Evolutionary conservation across 2,329 filamentous ascomycete species (phyloP).

Genomic region (Ciborinia camelliae): DNA sequence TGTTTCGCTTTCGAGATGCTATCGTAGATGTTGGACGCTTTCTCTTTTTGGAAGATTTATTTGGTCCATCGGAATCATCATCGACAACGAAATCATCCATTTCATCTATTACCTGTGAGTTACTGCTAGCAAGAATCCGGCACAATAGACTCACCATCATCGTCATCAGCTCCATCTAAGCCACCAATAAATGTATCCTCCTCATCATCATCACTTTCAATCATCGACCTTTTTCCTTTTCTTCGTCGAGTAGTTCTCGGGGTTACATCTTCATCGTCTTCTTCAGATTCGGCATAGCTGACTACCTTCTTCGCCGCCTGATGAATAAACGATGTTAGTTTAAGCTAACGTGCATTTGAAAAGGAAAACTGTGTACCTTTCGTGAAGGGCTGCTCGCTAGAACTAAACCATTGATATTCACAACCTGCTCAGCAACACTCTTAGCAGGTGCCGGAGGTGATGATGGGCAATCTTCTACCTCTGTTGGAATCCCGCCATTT

Average conservation of each 20-base stretch:
- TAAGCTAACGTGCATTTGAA: background rate
- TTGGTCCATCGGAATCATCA: constrained; percentile 74
- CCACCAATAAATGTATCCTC: constrained; percentile 63
- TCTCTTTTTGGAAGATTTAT: constrained; percentile 61
- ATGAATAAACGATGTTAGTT: background rate
- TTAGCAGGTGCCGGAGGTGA: constrained; percentile 46
- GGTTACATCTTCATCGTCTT: constrained; percentile 70
- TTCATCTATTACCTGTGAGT: constrained; percentile 48
- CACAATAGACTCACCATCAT: constrained; percentile 44
- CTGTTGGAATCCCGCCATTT: constrained; percentile 39
- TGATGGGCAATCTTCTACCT: constrained; percentile 51
- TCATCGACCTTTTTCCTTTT: constrained; percentile 54
- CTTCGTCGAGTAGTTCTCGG: constrained; percentile 39
- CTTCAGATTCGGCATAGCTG: constrained; percentile 83
- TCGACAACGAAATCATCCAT: constrained; percentile 81
- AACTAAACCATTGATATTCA: constrained; percentile 41
- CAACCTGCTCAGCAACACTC: constrained; percentile 41
- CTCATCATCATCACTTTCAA: constrained; percentile 64
- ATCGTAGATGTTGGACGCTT: constrained; percentile 53
- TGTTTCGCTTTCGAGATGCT: constrained; percentile 59
- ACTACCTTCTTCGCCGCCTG: constrained; percentile 59
- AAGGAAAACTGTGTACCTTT: constrained; percentile 54
- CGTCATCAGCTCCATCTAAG: constrained; percentile 58
- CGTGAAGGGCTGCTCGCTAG: constrained; percentile 70
- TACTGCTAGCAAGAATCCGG: background rate